Conservation (phyloP, 768 basidiomycete genomes). For the Boletellus sp. region DNA sequence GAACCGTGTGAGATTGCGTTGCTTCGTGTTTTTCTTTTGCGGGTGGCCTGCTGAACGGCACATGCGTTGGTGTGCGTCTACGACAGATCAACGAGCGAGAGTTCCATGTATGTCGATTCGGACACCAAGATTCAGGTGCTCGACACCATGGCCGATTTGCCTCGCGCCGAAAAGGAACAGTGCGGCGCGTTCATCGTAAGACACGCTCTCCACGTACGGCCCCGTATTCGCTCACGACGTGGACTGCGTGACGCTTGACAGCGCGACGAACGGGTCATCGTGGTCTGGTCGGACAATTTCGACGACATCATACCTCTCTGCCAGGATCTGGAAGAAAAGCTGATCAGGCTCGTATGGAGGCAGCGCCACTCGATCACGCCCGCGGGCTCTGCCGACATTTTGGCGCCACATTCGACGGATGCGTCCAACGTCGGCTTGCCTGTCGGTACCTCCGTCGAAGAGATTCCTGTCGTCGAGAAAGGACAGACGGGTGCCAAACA, state of each 20-base stretch:
- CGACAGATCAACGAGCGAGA: constrained; percentile 49
- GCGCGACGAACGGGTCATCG: constrained; percentile 78
- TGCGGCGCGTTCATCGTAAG: constrained; percentile 84
- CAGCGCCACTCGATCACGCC: constrained; percentile 34
- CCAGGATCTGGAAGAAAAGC: constrained; percentile 67
- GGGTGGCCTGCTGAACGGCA: neutral
- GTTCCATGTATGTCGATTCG: constrained; percentile 63
- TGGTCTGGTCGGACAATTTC: constrained; percentile 82
- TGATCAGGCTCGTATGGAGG: constrained; percentile 80
- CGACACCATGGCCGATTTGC: constrained; percentile 61
- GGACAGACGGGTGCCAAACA: neutral
- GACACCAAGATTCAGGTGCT: constrained; percentile 87
- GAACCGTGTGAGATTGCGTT: constrained; percentile 55
- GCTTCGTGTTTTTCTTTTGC: neutral
- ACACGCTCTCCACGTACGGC: neutral
- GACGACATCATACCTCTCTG: constrained; percentile 72
- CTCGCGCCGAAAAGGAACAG: constrained; percentile 85
- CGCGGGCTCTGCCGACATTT: constrained; percentile 29
- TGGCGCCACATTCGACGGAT: constrained; percentile 42
- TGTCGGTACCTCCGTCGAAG: constrained; percentile 34
- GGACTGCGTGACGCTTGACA: constrained; percentile 22
- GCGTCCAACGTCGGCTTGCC: constrained; percentile 52
- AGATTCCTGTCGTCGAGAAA: constrained; percentile 20
- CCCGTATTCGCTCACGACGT: neutral
- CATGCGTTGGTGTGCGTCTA: neutral